Conservation (phyloP, 495 filamentous ascomycete species). For the Collariella sp. region DNA sequence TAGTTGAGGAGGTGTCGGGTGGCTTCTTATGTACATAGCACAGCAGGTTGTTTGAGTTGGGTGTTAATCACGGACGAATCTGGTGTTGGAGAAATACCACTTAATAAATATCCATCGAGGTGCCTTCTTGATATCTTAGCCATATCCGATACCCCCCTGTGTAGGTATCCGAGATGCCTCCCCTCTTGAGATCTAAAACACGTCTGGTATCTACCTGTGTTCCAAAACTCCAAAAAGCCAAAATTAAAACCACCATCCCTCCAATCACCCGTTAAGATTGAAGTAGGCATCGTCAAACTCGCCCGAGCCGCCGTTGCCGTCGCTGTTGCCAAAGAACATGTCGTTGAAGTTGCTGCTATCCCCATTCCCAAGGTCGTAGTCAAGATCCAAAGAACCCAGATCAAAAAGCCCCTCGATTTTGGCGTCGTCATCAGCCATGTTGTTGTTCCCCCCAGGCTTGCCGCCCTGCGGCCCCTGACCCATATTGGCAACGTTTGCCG, state of each 20-base stretch:
- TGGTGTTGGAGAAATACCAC: too few species aligned
- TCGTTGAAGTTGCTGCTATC: conserved; percentile 38
- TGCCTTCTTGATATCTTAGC: not conserved
- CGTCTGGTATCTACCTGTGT: not conserved
- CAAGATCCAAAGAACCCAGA: conserved; percentile 27
- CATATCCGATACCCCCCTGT: not conserved
- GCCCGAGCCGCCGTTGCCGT: conserved; percentile 22
- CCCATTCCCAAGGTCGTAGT: conserved; percentile 28
- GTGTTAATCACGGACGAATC: too few species aligned
- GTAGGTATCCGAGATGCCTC: not conserved
- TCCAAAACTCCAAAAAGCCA: not conserved
- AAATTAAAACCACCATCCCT: too few species aligned
- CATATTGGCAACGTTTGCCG: conserved; percentile 15
- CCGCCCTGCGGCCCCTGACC: not conserved
- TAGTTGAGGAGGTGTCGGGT: not conserved
- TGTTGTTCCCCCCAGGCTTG: conserved; percentile 4
- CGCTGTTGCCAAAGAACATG: conserved; percentile 32
- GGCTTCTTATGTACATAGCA: too few species aligned
- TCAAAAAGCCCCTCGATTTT: conserved; percentile 36
- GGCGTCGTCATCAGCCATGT: conserved; percentile 20
- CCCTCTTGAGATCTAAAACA: not conserved
- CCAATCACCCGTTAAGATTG: conserved; percentile 3
- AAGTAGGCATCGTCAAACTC: conserved; percentile 32
- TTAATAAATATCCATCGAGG: too few species aligned
- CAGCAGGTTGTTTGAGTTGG: too few species aligned